phyloP scores from a whole-genome alignment of 1,284 basidiomycete genomes.

The Mrakiaceae sp. region DNA sequence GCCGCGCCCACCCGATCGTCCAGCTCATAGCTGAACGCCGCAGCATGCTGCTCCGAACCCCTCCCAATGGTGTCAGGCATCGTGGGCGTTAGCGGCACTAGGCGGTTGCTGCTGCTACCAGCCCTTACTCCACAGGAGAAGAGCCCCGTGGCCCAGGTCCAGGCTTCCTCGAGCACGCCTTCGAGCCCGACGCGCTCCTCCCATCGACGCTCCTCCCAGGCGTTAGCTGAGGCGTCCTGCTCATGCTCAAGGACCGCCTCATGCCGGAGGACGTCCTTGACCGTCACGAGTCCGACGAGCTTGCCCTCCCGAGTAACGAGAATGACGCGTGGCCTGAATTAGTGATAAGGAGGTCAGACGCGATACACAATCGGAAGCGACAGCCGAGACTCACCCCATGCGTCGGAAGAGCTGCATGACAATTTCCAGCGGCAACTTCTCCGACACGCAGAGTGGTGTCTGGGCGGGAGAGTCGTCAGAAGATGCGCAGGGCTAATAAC shows the following conservation, averaged over 20 bases:
- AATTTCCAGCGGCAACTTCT: conserved; percentile 85
- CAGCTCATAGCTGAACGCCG: no score
- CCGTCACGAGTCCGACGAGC: conserved; percentile 78
- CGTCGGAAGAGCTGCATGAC: conserved; percentile 92
- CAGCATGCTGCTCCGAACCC: no score
- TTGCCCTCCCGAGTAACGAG: conserved; percentile 69
- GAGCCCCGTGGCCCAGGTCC: conserved; percentile 22
- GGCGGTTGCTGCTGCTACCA: no score
- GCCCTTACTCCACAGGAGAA: not conserved
- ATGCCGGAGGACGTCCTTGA: conserved; percentile 88
- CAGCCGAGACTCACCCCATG: conserved; percentile 61
- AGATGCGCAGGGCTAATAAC: not conserved
- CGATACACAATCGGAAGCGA: not conserved
- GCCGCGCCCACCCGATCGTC: no score
- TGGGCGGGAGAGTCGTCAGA: conserved; percentile 29
- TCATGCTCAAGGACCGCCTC: conserved; percentile 42
- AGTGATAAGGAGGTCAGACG: not conserved
- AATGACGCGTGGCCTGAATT: conserved; percentile 73
- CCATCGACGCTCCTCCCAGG: conserved; percentile 18
- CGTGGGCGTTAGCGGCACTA: no score
- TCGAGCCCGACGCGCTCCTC: conserved; percentile 29
- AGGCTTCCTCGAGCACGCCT: conserved; percentile 31
- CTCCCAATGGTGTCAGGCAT: no score
- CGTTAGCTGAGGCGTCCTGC: conserved; percentile 16
- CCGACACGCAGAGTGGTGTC: conserved; percentile 88